Evolutionary conservation across 371 early-diverging fungal genomes (phyloP).

Genomic region (Mucor mucedo): DNA sequence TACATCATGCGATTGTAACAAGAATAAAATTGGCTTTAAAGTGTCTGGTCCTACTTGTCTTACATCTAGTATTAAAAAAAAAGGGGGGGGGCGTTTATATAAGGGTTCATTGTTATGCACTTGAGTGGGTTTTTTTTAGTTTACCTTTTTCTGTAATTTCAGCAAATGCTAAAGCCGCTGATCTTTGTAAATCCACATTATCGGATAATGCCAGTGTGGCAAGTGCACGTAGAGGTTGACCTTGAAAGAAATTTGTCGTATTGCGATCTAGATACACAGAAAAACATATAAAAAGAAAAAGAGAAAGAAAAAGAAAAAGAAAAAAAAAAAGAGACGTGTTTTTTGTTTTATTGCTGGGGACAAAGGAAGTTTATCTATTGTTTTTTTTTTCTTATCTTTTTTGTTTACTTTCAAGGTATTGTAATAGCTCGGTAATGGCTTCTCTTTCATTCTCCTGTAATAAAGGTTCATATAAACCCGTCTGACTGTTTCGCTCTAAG

Average conservation of each 20-base stretch:
- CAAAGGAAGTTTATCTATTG: too few species aligned
- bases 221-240: conserved; percentile 83
- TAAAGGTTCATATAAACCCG: conserved; percentile 79
- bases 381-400: too few species aligned
- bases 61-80: conserved; percentile 56
- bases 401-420: conserved; percentile 72
- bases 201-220: conserved; percentile 86
- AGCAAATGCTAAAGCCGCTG: conserved; percentile 91
- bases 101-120: not conserved
- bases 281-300: not conserved
- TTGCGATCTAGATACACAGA: conserved; percentile 59
- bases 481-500: conserved; percentile 41
- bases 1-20: conserved; percentile 84
- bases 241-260: conserved; percentile 86
- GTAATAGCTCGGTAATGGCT: conserved; percentile 82
- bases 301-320: not conserved
- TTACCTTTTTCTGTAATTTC: conserved; percentile 85
- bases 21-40: conserved; percentile 80
- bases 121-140: not conserved
- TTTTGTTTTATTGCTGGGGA: not conserved
- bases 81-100: not conserved
- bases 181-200: conserved; percentile 85
- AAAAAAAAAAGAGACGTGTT: not conserved
- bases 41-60: conserved; percentile 81
- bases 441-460: conserved; percentile 86